Percentiles rank a stretch among this genome's conserved stretches.
These are phyloP conservation scores for Akanthomyces uredinophilus DNA, from an alignment of 2,329 filamentous ascomycete species.

Conservation along the genomic window DNA sequence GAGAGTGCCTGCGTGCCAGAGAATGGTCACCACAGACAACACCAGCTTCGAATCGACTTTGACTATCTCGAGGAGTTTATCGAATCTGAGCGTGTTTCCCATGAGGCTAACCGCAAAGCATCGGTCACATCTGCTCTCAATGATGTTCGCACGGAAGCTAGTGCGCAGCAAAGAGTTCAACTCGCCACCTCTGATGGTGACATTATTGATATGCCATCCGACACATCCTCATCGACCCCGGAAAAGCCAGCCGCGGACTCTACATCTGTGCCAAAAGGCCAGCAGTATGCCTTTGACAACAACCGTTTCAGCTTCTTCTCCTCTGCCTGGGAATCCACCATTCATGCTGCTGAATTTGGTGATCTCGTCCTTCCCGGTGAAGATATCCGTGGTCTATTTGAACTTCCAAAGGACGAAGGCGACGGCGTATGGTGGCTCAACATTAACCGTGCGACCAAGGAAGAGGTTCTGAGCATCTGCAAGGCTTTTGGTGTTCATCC, in stretches of 20 bases:
- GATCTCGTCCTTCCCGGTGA: constrained; percentile 87
- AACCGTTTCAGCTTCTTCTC: constrained; percentile 97
- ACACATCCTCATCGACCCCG: constrained; percentile 33
- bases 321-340: constrained; percentile 86
- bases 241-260: constrained; percentile 43
- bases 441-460: constrained; percentile 81
- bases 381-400: constrained; percentile 81
- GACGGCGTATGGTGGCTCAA: constrained; percentile 99
- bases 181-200: constrained; percentile 52
- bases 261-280: constrained; percentile 32
- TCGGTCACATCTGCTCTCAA: constrained; percentile 32
- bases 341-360: constrained; percentile 83
- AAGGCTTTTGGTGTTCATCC: constrained; percentile 95
- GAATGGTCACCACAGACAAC: constrained; percentile 49
- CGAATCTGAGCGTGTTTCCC: constrained; percentile 49
- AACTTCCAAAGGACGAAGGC: constrained; percentile 54
- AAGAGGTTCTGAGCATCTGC: constrained; percentile 82
- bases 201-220: constrained; percentile 48
- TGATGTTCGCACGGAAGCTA: constrained; percentile 28
- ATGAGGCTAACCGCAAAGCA: constrained; percentile 45
- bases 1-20: constrained; percentile 88
- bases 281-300: constrained; percentile 44
- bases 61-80: constrained; percentile 94
- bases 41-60: constrained; percentile 81
- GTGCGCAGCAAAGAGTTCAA: constrained; percentile 27